Percentiles rank a stretch among this genome's conserved stretches.
These are phyloP conservation scores for Bruguiera hainesii DNA, from an alignment of 441 rosid genomes.

Conservation along the genomic window DNA sequence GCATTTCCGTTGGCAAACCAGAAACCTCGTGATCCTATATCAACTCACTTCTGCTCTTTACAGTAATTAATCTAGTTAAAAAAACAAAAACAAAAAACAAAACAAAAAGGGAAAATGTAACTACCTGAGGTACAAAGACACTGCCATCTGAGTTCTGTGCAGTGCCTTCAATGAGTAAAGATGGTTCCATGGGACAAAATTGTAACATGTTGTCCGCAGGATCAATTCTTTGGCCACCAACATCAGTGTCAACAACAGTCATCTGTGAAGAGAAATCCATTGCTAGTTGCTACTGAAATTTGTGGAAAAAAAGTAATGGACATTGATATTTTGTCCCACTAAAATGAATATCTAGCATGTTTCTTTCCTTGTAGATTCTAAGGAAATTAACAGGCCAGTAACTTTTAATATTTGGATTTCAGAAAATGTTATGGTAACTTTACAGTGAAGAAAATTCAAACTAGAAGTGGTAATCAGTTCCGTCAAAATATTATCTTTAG, in stretches of 20 bases:
- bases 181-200: slow-evolving; percentile 39
- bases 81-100: too few species aligned
- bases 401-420: too few species aligned
- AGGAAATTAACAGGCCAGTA: too few species aligned
- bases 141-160: slow-evolving; percentile 85
- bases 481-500: too few species aligned
- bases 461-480: too few species aligned
- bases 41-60: not conserved
- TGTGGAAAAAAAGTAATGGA: not conserved
- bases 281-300: not conserved
- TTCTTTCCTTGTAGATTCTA: too few species aligned
- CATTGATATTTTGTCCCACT: not conserved
- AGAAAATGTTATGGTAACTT: too few species aligned
- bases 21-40: slow-evolving; percentile 55
- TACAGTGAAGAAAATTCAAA: too few species aligned
- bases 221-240: slow-evolving; percentile 58
- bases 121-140: slow-evolving; percentile 65
- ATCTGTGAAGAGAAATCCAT: too few species aligned
- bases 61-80: too few species aligned
- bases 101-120: not conserved
- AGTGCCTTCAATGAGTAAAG: slow-evolving; percentile 67
- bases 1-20: slow-evolving; percentile 94
- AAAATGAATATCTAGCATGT: too few species aligned
- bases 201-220: slow-evolving; percentile 51
- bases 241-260: slow-evolving; percentile 63